These are phyloP conservation scores for Globisporangium megalacanthum DNA, from an alignment of 352 stramenopile species.

Conservation along the genomic window DNA sequence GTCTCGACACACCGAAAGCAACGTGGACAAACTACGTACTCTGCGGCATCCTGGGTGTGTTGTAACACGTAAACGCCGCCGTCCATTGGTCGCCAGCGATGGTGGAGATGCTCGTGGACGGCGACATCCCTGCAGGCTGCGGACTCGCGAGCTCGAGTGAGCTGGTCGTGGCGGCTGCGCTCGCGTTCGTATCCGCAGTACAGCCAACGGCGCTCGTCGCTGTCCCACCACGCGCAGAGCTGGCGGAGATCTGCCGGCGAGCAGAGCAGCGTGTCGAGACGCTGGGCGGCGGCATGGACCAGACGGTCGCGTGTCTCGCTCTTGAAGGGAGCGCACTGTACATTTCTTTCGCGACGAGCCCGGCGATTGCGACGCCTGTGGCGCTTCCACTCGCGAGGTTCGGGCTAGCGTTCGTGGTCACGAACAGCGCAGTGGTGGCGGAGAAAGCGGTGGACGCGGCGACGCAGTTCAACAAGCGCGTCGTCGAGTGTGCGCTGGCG, in stretches of 20 bases:
- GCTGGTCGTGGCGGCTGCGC: conserved; percentile 59
- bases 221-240: conserved; percentile 14
- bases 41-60: conserved; percentile 26
- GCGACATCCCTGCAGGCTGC: conserved; percentile 55
- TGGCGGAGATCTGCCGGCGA: conserved; percentile 50
- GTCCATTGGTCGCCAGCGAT: background rate
- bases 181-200: conserved; percentile 26
- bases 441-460: conserved; percentile 71
- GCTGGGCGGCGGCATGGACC: conserved; percentile 84
- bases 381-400: conserved; percentile 18
- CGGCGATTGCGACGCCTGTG: conserved; percentile 16
- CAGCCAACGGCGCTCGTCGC: background rate
- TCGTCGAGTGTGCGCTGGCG: conserved; percentile 71
- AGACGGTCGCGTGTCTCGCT: conserved; percentile 58
- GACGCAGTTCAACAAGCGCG: conserved; percentile 71
- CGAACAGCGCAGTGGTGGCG: conserved; percentile 59
- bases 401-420: conserved; percentile 61
- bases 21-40: conserved; percentile 38
- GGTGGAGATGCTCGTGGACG: conserved; percentile 50
- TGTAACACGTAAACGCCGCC: background rate
- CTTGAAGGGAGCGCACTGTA: conserved; percentile 38
- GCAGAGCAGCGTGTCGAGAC: conserved; percentile 68
- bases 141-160: conserved; percentile 80
- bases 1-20: background rate
- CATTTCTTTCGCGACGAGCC: conserved; percentile 50